A percentile compares a stretch with the other conserved stretches of the same genome.
Evolutionary conservation across 2,329 filamentous ascomycete species (phyloP).

Genomic region (Chalara sp.): DNA sequence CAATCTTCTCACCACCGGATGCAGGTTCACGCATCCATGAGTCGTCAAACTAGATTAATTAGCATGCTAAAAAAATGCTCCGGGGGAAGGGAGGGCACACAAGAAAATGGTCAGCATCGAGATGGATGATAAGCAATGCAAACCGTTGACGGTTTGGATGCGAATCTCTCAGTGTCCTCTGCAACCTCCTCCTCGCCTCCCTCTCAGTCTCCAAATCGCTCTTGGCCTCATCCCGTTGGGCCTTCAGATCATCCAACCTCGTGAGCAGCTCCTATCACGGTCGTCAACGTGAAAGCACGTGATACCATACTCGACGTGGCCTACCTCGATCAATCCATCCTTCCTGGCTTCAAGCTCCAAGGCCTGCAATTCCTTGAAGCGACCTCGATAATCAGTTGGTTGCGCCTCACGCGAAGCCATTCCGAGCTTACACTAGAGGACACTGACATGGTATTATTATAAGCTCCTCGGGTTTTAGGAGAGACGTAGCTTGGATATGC

Average conservation of each 20-base stretch:
- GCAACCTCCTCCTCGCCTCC: not conserved
- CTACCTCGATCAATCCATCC: not conserved
- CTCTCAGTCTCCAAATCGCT: not conserved
- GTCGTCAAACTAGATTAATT: not conserved
- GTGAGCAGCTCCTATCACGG: not conserved
- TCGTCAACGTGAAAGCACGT: not conserved
- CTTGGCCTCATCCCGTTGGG: not conserved
- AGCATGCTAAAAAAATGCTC: not conserved
- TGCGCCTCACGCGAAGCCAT: not conserved
- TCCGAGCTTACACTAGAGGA: too few species aligned
- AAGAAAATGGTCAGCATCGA: not conserved
- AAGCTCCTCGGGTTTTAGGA: not conserved
- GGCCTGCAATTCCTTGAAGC: not conserved
- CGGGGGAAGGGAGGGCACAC: not conserved
- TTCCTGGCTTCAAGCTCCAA: not conserved
- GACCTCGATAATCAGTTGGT: not conserved
- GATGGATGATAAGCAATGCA: not conserved
- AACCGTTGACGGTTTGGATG: not conserved
- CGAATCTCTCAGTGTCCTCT: not conserved
- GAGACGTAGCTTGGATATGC: too few species aligned
- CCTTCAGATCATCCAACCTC: not conserved
- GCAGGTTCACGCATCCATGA: not conserved
- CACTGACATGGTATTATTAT: not conserved
- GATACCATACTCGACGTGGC: not conserved
- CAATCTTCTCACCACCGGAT: not conserved